phyloP scores from a whole-genome alignment of 495 filamentous ascomycete genomes.

The Saxispiralis lemnorum region DNA sequence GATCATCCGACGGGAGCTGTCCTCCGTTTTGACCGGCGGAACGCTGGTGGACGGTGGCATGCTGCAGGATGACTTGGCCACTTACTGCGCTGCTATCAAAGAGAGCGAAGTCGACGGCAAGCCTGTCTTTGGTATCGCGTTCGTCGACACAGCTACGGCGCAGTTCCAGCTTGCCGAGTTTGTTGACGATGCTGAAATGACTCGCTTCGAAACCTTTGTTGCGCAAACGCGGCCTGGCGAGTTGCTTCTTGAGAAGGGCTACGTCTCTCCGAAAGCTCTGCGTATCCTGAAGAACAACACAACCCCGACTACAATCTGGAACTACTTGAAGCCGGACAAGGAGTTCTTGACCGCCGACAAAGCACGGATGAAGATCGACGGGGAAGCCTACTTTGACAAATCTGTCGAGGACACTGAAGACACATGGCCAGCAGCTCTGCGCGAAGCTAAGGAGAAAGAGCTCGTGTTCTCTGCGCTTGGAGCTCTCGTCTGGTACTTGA shows the following conservation, averaged over 20 bases:
- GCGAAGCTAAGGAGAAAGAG: conserved; percentile 58
- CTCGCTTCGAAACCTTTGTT: conserved; percentile 94
- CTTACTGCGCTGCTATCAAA: conserved; percentile 92
- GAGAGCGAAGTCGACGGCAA: conserved; percentile 58
- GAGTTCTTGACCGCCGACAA: conserved; percentile 88
- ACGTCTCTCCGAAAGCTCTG: conserved; percentile 61
- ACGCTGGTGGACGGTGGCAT: conserved; percentile 90
- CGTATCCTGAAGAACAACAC: conserved; percentile 98
- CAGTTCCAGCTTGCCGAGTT: conserved; percentile 89
- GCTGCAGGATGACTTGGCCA: conserved; percentile 96
- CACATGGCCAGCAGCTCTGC: conserved; percentile 65
- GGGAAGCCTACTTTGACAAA: conserved; percentile 59
- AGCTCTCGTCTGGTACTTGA: conserved; percentile 72
- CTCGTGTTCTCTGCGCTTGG: conserved; percentile 85
- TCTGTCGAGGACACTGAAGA: conserved; percentile 42
- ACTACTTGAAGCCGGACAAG: conserved; percentile 66
- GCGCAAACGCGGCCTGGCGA: conserved; percentile 86
- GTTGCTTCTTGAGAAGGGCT: conserved; percentile 75
- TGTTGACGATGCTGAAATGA: conserved; percentile 80
- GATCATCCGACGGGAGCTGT: conserved; percentile 78
- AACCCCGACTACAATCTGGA: conserved; percentile 84
- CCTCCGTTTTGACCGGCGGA: conserved; percentile 76
- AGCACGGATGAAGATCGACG: conserved; percentile 66
- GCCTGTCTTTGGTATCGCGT: conserved; percentile 78
- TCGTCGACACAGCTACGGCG: conserved; percentile 90